Evolutionary conservation across 2,329 filamentous ascomycete species (phyloP).

Genomic region (Ambrosiella xylebori): DNA sequence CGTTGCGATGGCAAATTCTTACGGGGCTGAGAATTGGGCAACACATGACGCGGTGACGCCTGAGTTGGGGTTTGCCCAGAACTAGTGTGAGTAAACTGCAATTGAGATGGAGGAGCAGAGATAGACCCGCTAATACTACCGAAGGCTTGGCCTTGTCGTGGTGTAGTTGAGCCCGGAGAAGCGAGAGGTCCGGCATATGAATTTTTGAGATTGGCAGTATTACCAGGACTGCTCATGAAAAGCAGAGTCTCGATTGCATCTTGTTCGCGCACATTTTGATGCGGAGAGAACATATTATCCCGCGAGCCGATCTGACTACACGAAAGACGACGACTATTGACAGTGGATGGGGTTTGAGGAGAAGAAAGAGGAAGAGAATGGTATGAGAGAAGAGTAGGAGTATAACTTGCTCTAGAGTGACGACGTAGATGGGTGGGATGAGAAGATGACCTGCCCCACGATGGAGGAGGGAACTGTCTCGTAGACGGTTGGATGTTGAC

Average conservation of each 20-base stretch:
- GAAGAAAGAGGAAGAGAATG: constrained; percentile 25
- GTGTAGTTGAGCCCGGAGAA: constrained; percentile 15
- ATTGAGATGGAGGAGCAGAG: not conserved
- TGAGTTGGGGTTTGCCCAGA: constrained; percentile 13
- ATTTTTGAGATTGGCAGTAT: constrained; percentile 46
- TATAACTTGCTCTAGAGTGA: constrained; percentile 32
- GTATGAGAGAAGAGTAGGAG: constrained; percentile 32
- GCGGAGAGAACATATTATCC: constrained; percentile 46
- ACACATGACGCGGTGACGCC: constrained; percentile 18
- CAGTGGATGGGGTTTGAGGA: constrained; percentile 18
- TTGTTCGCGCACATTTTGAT: constrained; percentile 55
- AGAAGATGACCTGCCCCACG: not conserved
- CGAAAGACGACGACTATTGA: constrained; percentile 18
- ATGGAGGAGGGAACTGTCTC: constrained; percentile 13
- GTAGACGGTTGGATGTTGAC: constrained; percentile 35
- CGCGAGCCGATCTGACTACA: constrained; percentile 25
- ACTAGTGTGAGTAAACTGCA: not conserved
- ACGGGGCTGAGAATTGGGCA: constrained; percentile 32
- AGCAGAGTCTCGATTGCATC: constrained; percentile 66
- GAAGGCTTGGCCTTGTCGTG: not conserved
- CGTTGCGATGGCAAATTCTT: constrained; percentile 35
- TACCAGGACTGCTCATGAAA: constrained; percentile 66
- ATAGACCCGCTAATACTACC: not conserved
- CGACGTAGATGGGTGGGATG: constrained; percentile 21
- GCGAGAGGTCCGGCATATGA: constrained; percentile 28